Base-by-base conservation (phyloP, 2,329 filamentous ascomycete species). In the Sclerotinia trifoliorum region DNA sequence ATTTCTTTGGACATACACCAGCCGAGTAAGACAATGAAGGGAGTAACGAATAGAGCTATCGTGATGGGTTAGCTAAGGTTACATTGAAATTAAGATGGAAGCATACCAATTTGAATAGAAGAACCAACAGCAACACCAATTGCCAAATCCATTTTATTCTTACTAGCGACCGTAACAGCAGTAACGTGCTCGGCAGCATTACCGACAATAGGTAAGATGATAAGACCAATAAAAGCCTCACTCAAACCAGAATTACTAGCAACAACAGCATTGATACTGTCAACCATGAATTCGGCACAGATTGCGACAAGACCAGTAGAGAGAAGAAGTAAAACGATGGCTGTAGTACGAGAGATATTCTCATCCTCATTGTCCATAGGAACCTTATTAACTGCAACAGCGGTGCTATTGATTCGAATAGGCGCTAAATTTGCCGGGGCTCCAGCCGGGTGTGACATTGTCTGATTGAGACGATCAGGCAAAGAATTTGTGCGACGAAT, bases 91-190 rank as follows among this genome's bases (percentile, higher is more conserved):
- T 5, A 21, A 29, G 21, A 49, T 42, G 15, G 21, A 24, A n/a
- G 74, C 70, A 51, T 74, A 76, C 77, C 86, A 77, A 92, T 91
- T 78, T 92, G 89, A 73, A 92, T 91, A 61, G 86, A 89, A 71
- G 85, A 88, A 67, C 89, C 89, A 10, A 92, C 84, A 5, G 89
- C 88, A 26, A 92, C 89, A 71, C 88, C 88, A 66, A 92, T 91
- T 1, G 89, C 88, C 48, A 92, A 80, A 77, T 91, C 89, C 87
- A 91, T 90, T 80, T 92, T 90, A 79, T 91, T 90, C 80, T 90
- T 90, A 78, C 87, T 85, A 0, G 89, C 89, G 10, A 91, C 89
- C 7, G 86, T 88, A 29, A 91, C 84, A 5, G 89, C 88, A 3
- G 89, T 91, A 17, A 90, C 87, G 77, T 91, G 89, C 78, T 92